Percentiles rank a stretch among this genome's conserved stretches.
Conservation (phyloP, 306 rosid species). For the Vicia villosa region DNA sequence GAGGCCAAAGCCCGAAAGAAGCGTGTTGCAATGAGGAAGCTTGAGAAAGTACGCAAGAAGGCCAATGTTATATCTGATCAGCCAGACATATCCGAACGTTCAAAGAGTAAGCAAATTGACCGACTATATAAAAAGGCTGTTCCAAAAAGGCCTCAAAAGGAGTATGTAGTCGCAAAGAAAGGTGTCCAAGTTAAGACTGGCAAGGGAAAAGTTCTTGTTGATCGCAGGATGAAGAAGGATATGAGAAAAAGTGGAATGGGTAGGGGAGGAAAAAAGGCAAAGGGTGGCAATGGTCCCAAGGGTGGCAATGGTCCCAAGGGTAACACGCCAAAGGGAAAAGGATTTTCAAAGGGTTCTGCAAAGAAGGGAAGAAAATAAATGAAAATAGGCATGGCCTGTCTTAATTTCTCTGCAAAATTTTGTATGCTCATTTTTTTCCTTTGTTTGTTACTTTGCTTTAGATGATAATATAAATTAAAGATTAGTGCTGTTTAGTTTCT, state of each 20-base stretch:
- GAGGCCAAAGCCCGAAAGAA: constrained; percentile 83
- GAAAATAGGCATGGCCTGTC: constrained; percentile 27
- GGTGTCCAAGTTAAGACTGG: constrained; percentile 87
- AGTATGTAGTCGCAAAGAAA: constrained; percentile 93
- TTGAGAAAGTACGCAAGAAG: constrained; percentile 92
- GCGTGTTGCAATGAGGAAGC: constrained; percentile 75
- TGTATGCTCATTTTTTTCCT: constrained; percentile 20
- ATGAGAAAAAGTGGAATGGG: constrained; percentile 52
- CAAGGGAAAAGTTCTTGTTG: constrained; percentile 78
- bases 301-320: constrained; percentile 32
- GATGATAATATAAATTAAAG: constrained; percentile 16
- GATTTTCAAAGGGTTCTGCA: constrained; percentile 51
- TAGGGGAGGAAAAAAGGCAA: constrained; percentile 54
- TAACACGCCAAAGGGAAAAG: constrained; percentile 59
- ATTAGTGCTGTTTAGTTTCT: constrained; percentile 10
- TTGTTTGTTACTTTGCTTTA: neutral
- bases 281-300: constrained; percentile 46
- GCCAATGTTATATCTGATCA: constrained; percentile 92
- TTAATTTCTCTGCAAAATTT: constrained; percentile 9
- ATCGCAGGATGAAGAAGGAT: constrained; percentile 88
- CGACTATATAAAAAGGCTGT: constrained; percentile 69
- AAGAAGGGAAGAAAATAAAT: constrained; percentile 52
- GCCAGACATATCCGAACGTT: constrained; percentile 77
- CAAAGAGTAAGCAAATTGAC: constrained; percentile 88
- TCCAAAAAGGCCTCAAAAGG: constrained; percentile 79